A percentile compares a stretch with the other conserved stretches of the same genome.
Evolutionary conservation across 768 basidiomycete species (phyloP).

Genomic region (Pholiota conissans): DNA sequence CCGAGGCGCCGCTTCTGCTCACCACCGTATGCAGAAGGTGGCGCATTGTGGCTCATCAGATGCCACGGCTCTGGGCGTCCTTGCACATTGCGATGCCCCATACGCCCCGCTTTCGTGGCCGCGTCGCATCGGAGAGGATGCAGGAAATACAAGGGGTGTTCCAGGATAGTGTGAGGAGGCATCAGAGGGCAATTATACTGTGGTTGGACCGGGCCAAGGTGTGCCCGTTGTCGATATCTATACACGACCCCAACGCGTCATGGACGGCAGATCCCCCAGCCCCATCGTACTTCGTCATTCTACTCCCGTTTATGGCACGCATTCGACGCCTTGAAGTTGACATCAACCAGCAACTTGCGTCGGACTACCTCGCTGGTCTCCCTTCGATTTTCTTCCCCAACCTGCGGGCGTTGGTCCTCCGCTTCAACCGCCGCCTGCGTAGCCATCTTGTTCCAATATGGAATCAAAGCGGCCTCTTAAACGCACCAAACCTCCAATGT

Average conservation of each 20-base stretch:
- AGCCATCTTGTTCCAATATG: background rate
- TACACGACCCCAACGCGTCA: too few relatives aligned
- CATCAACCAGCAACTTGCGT: background rate
- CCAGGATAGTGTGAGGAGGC: background rate
- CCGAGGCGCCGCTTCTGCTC: background rate
- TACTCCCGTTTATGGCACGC: background rate
- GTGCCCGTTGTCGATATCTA: background rate
- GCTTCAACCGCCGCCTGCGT: background rate
- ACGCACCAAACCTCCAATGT: background rate
- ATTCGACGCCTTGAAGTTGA: background rate
- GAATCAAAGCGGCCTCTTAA: conserved; percentile 13
- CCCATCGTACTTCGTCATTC: background rate
- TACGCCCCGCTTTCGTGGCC: too few relatives aligned
- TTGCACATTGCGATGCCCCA: background rate
- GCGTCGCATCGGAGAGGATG: background rate
- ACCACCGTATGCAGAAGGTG: background rate
- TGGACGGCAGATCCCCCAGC: too few relatives aligned
- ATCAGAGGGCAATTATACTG: background rate
- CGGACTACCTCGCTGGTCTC: background rate
- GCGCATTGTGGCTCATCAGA: background rate
- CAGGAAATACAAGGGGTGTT: background rate
- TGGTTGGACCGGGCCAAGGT: background rate
- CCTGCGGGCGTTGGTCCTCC: background rate
- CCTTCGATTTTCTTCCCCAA: background rate
- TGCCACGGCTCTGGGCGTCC: background rate